Base-by-base conservation (phyloP, 2,329 filamentous ascomycete genomes). In the Penicillium freii region DNA sequence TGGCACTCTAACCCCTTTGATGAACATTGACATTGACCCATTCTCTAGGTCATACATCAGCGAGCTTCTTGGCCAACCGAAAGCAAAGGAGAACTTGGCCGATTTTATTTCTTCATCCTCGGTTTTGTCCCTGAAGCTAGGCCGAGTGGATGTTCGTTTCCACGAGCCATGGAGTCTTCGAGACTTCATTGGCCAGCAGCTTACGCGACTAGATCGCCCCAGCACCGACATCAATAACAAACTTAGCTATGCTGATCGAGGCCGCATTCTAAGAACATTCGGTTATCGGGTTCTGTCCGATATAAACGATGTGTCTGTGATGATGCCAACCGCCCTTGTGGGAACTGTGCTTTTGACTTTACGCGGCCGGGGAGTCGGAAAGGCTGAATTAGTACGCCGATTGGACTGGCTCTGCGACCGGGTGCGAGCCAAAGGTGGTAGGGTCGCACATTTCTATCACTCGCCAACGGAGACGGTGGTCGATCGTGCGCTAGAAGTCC, bases 251-350 rank as follows among this genome's bases (percentile, higher is more conserved):
- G 76, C 80, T 1, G 79, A 87, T 13, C 82, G 88, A 25, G 83
- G 91, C 53, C 89, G 90, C 58, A 78, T 99, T 2, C 78, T 99
- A 13, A 84, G 92, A 36, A 95, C 91, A 0, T 80, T 99, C 54
- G 94, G 94, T 1, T 99, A 97, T 77, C 90, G 90, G 66, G 92
- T 97, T 0, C 81, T 99, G 2, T 88, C 90, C 0, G 91, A 99
- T 68, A 99, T 99, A 77, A 99, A 99, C 71, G 86, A 88, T 34
- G 93, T 96, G 2, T 96, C 92, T 0, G 94, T 99, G 0, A 91
- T 99, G 47, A 99, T 99, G 94, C 94, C 94, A 0, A 97, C 94
- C 0, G 93, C 94, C 0, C 81, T 99, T 43, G 95, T 99, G 27
- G 94, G 94, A 6, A 99, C 94, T 0, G 90, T 97, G 0, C 81